Conservation (phyloP, 2,329 filamentous ascomycete species). For the Colletotrichum chlorophyti region DNA sequence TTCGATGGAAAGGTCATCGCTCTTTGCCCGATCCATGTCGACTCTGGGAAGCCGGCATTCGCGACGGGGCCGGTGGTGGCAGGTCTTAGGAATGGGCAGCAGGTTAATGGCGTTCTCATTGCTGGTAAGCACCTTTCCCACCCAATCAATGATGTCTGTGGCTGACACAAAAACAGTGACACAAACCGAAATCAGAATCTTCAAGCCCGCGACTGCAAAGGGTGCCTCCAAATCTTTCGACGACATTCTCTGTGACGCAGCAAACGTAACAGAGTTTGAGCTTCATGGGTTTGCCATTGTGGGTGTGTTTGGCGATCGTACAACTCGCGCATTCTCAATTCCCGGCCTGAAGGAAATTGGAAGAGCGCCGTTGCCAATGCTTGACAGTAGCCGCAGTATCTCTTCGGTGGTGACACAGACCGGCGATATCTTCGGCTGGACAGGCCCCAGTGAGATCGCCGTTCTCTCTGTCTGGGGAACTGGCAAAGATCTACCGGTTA, state of each 20-base stretch:
- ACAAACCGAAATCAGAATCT: slow-evolving; percentile 81
- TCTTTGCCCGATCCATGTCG: slow-evolving; percentile 80
- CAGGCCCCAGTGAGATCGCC: slow-evolving; percentile 83
- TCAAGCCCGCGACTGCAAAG: slow-evolving; percentile 83
- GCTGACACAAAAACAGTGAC: slow-evolving; percentile 55
- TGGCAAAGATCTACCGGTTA: slow-evolving; percentile 67
- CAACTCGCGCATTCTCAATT: slow-evolving; percentile 82
- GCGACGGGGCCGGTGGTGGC: slow-evolving; percentile 80
- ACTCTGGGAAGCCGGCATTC: slow-evolving; percentile 76
- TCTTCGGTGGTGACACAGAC: slow-evolving; percentile 76
- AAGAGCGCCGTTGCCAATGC: slow-evolving; percentile 67
- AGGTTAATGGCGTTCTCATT: slow-evolving; percentile 81
- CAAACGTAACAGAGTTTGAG: slow-evolving; percentile 77
- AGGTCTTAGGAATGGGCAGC: slow-evolving; percentile 75
- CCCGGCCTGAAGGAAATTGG: slow-evolving; percentile 87
- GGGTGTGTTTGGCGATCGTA: slow-evolving; percentile 84
- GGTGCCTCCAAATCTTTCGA: slow-evolving; percentile 94
- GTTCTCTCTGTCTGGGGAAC: slow-evolving; percentile 86
- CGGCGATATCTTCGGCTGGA: slow-evolving; percentile 88
- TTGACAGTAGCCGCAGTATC: slow-evolving; percentile 76
- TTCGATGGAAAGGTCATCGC: slow-evolving; percentile 76
- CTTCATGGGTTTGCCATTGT: slow-evolving; percentile 80
- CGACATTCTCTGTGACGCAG: slow-evolving; percentile 80
- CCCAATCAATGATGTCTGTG: too few species aligned
- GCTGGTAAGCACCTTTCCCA: slow-evolving; percentile 63